A percentile compares a stretch with the other conserved stretches of the same genome.
phyloP scores from a whole-genome alignment of 257 asterid genomes.

The Ocimum tenuiflorum region DNA sequence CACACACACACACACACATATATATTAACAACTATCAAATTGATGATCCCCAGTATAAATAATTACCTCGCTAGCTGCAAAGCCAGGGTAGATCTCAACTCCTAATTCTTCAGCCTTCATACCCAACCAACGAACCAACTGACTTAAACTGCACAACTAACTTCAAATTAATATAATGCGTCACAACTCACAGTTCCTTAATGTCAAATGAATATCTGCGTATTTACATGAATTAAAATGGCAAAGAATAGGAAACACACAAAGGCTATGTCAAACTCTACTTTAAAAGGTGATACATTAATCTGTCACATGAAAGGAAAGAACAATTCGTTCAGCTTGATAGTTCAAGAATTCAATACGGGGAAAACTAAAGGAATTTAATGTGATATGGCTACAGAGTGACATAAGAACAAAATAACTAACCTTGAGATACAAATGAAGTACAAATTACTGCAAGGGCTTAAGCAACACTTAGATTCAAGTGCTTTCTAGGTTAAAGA shows the following conservation, averaged over 20 bases:
- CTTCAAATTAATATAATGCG: slow-evolving; percentile 20
- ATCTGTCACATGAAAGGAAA: not conserved
- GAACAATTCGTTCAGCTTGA: not conserved
- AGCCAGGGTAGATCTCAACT: slow-evolving; percentile 95
- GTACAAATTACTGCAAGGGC: not conserved
- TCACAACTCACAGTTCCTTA: slow-evolving; percentile 5
- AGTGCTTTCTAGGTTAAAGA: not conserved
- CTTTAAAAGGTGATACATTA: not conserved
- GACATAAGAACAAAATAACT: not conserved
- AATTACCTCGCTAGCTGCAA: slow-evolving; percentile 95
- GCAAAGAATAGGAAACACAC: not conserved
- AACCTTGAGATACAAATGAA: not conserved
- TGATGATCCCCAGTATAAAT: not conserved
- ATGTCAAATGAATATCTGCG: not conserved
- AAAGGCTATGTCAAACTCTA: not conserved
- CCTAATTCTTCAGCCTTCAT: slow-evolving; percentile 95
- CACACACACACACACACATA: too few relatives aligned
- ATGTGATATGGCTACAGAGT: not conserved
- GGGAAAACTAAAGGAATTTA: not conserved
- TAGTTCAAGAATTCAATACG: not conserved
- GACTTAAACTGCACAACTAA: slow-evolving; percentile 70
- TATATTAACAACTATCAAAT: slow-evolving; percentile 4
- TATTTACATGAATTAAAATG: not conserved
- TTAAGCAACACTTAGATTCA: not conserved
- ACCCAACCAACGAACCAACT: slow-evolving; percentile 90